A percentile compares a stretch with the other conserved stretches of the same genome.
Conservation (phyloP, 169 alveolate species). For the Cryptosporidium sp. region DNA sequence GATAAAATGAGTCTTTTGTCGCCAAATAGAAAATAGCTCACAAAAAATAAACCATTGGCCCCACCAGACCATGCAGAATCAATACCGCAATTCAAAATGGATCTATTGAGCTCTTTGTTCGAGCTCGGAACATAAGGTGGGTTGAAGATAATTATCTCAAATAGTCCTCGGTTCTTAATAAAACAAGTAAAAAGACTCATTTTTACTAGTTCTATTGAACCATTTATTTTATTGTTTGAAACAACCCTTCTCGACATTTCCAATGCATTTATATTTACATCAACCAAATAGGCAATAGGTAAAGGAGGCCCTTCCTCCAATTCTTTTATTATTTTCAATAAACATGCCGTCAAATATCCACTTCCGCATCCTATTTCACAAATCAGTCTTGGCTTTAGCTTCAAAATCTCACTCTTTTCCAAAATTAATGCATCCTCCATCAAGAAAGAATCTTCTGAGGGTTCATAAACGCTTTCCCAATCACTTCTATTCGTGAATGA, state of each 20-base stretch:
- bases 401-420: conserved; percentile 18
- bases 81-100: not conserved
- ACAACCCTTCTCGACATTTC: conserved; percentile 30
- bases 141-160: conserved; percentile 38
- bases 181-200: conserved; percentile 38
- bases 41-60: conserved; percentile 24
- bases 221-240: not conserved
- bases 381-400: conserved; percentile 10
- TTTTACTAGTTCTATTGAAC: not conserved
- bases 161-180: not conserved
- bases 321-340: conserved; percentile 19
- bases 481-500: conserved; percentile 16
- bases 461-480: conserved; percentile 60
- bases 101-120: conserved; percentile 11
- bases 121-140: conserved; percentile 71
- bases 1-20: conserved; percentile 1
- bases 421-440: conserved; percentile 34
- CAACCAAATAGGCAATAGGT: conserved; percentile 43
- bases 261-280: conserved; percentile 43
- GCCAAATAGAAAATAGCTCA: conserved; percentile 51
- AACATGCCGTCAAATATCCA: conserved; percentile 34
- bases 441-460: conserved; percentile 71
- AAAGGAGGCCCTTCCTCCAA: not conserved
- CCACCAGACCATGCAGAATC: conserved; percentile 72
- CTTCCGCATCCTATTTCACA: conserved; percentile 75